A percentile compares a stretch with the other conserved stretches of the same genome.
Evolutionary conservation across 345 rosid species (phyloP).

Genomic region (Ceriops tagal): DNA sequence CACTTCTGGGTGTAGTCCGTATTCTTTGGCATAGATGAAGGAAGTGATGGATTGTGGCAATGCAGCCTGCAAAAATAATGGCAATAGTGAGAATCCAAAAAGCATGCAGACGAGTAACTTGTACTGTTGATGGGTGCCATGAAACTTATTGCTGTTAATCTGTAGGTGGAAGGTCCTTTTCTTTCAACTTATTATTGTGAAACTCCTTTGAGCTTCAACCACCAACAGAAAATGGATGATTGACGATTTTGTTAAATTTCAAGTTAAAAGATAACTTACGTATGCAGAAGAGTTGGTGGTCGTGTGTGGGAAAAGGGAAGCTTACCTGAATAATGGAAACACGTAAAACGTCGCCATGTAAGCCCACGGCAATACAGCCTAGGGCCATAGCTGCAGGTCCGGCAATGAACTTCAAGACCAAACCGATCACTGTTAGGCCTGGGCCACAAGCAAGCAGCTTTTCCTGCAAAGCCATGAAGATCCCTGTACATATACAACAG

Average conservation of each 20-base stretch:
- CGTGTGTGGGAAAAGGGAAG: too few relatives aligned
- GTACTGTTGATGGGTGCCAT: too few relatives aligned
- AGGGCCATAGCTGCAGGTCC: slow-evolving; percentile 80
- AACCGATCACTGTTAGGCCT: slow-evolving; percentile 45
- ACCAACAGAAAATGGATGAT: neutral
- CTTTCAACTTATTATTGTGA: too few relatives aligned
- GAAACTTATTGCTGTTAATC: too few relatives aligned
- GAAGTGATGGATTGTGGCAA: slow-evolving; percentile 73
- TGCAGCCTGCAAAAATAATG: slow-evolving; percentile 51
- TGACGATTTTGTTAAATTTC: neutral
- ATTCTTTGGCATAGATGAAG: slow-evolving; percentile 72
- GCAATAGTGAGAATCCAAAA: neutral
- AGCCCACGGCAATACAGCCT: slow-evolving; percentile 56
- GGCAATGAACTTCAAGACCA: slow-evolving; percentile 60
- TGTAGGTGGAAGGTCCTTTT: too few relatives aligned
- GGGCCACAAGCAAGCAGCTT: slow-evolving; percentile 73
- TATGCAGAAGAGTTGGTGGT: too few relatives aligned
- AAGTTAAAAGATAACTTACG: too few relatives aligned
- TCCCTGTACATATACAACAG: slow-evolving; percentile 41
- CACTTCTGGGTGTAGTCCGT: slow-evolving; percentile 69
- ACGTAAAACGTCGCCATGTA: slow-evolving; percentile 66
- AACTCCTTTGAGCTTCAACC: too few relatives aligned
- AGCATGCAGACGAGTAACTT: too few relatives aligned
- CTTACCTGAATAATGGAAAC: slow-evolving; percentile 69
- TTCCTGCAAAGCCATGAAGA: slow-evolving; percentile 79